Conservation (phyloP, 2,329 filamentous ascomycete genomes). For the Fusarium citri region DNA sequence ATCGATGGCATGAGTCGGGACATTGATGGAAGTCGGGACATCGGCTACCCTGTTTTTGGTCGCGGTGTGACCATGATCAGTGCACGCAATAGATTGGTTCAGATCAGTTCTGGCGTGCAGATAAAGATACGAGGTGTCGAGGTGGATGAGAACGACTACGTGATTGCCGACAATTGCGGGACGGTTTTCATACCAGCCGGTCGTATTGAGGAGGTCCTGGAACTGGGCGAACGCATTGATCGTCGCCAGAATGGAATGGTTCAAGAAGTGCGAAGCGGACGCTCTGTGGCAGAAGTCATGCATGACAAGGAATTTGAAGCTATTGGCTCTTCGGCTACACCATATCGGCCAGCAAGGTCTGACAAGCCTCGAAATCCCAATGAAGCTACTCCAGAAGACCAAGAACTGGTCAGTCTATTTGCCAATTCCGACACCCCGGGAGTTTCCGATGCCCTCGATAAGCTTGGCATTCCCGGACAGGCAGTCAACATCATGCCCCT, state of each 20-base stretch:
- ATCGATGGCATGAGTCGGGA: too few species aligned
- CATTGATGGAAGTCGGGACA: too few species aligned
- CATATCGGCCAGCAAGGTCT: too few species aligned
- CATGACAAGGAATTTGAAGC: not conserved
- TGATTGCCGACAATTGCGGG: not conserved
- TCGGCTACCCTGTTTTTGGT: too few species aligned
- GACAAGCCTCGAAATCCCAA: not conserved
- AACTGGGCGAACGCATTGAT: not conserved
- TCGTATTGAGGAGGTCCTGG: not conserved
- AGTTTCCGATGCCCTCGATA: conserved; percentile 8
- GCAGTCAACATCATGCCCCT: conserved; percentile 6
- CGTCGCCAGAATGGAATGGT: not conserved
- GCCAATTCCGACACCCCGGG: not conserved
- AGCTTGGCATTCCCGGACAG: not conserved
- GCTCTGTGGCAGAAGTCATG: not conserved
- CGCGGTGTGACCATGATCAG: too few species aligned
- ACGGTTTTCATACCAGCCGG: not conserved
- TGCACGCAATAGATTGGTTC: too few species aligned
- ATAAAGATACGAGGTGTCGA: not conserved
- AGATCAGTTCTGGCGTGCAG: too few species aligned
- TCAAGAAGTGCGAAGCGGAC: not conserved
- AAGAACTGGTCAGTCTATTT: not conserved
- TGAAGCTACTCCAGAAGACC: not conserved
- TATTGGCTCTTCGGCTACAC: conserved; percentile 4
- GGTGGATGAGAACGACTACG: not conserved